Evolutionary conservation across 106 monocot genomes (phyloP).

Genomic region (Vanilla planifolia): DNA sequence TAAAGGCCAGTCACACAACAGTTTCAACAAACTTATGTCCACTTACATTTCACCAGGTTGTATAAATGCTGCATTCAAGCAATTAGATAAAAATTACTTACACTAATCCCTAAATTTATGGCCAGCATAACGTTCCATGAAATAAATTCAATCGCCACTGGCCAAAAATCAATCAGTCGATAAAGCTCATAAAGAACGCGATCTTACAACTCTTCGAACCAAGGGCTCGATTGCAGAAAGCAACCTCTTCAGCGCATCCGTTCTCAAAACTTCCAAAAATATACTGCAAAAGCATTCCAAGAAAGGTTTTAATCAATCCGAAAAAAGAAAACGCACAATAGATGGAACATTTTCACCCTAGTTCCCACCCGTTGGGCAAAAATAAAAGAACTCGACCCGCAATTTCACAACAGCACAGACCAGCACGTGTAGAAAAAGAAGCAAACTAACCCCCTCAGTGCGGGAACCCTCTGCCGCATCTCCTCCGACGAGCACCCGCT

Average conservation of each 20-base stretch:
- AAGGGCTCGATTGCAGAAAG: conserved; percentile 30
- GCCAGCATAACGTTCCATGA: not conserved
- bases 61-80: no score
- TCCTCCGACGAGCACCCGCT: conserved; percentile 5
- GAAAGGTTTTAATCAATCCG: not conserved
- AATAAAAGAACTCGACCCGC: not conserved
- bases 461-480: conserved; percentile 23
- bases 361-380: not conserved
- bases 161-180: not conserved
- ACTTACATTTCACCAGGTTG: no score
- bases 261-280: conserved; percentile 20
- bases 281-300: conserved; percentile 10
- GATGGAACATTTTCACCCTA: no score
- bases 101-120: no score
- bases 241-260: conserved; percentile 17
- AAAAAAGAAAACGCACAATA: not conserved
- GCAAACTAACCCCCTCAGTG: conserved; percentile 6
- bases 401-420: not conserved
- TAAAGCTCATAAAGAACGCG: conserved; percentile 1
- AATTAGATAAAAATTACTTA: no score
- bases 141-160: not conserved
- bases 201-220: conserved; percentile 33
- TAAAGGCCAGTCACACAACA: no score
- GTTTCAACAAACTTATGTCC: no score
- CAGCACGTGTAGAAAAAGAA: not conserved